Base-by-base conservation (phyloP, 805 yeast genomes). In the Sporopachydermia lactativora region DNA sequence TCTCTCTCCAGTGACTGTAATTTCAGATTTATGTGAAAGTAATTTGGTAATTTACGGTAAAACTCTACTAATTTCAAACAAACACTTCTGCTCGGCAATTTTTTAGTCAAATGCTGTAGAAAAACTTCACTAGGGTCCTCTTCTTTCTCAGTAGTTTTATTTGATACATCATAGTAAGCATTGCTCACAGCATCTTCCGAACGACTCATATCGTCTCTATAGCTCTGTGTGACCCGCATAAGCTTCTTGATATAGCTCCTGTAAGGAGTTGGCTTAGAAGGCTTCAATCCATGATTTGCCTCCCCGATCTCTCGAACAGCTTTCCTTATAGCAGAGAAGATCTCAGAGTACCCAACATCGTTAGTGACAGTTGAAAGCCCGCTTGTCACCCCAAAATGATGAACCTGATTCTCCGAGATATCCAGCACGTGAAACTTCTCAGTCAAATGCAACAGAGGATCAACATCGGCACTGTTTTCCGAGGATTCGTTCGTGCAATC, bases 371-470 rank as follows among this genome's bases (percentile, higher is more conserved):
- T n/a, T 24, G 31, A 24, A 8, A 24, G n/a, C 31, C 31, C 31
- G n/a, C 31, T 24, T 8, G 31, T 24, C n/a, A n/a, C 31, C n/a
- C 31, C 31, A 24, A 24, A 24, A 24, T 24, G 31, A 24, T 24
- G 31, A 8, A 24, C 31, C n/a, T 24, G 31, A n/a, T 24, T 24
- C n/a, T 24, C n/a, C 8, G 31, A 24, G 8, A 24, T 24, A 8
- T 24, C 31, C n/a, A 24, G n/a, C 8, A 24, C 31, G 31, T 24
- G 31, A 24, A 24, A 24, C 31, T 24, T 24, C 31, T 24, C 31
- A 8, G 31, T 24, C n/a, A 24, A n/a, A 24, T 24, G 13, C 8
- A 24, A n/a, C 31, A 24, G 13, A 8, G 31, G 31, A 24, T 24
- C 31, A 24, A 24, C 13, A 24, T 24, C 31, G 8, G 8, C 13